Percentiles rank a stretch among this genome's conserved stretches.
Evolutionary conservation across 495 filamentous ascomycete species (phyloP).

Genomic region (Penicillium coffeae): DNA sequence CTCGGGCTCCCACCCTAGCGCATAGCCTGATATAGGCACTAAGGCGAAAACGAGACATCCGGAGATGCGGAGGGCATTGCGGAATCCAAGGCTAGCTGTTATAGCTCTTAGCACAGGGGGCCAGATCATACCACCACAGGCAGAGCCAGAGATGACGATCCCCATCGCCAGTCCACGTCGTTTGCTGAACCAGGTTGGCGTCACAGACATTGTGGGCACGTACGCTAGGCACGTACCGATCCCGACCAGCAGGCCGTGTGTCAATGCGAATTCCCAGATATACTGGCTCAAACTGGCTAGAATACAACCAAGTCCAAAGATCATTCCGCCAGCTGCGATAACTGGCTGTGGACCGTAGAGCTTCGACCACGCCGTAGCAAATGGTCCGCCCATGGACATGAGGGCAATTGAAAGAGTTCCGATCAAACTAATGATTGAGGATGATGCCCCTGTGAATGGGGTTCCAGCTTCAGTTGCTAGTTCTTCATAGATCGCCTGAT

Average conservation of each 20-base stretch:
- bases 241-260: slow-evolving; percentile 55
- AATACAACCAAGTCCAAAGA: slow-evolving; percentile 43
- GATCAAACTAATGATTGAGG: slow-evolving; percentile 40
- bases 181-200: slow-evolving; percentile 54
- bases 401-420: slow-evolving; percentile 40
- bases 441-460: slow-evolving; percentile 36
- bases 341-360: slow-evolving; percentile 34
- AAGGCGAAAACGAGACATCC: slow-evolving; percentile 42
- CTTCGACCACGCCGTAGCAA: slow-evolving; percentile 37
- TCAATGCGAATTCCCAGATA: slow-evolving; percentile 59
- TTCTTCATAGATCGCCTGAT: slow-evolving; percentile 43
- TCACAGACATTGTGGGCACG: slow-evolving; percentile 50
- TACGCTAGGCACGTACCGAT: slow-evolving; percentile 45
- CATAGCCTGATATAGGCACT: slow-evolving; percentile 43
- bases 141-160: slow-evolving; percentile 49
- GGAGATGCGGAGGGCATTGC: slow-evolving; percentile 50
- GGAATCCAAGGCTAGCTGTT: slow-evolving; percentile 45
- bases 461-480: slow-evolving; percentile 25
- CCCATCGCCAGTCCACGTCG: slow-evolving; percentile 53
- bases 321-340: slow-evolving; percentile 29
- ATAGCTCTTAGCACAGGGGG: slow-evolving; percentile 46
- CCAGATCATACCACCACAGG: slow-evolving; percentile 51
- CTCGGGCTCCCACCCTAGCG: slow-evolving; percentile 40
- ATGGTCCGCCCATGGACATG: slow-evolving; percentile 45
- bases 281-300: slow-evolving; percentile 51